Conservation (phyloP, 2,329 filamentous ascomycete species). For the Arthroderma sp. region DNA sequence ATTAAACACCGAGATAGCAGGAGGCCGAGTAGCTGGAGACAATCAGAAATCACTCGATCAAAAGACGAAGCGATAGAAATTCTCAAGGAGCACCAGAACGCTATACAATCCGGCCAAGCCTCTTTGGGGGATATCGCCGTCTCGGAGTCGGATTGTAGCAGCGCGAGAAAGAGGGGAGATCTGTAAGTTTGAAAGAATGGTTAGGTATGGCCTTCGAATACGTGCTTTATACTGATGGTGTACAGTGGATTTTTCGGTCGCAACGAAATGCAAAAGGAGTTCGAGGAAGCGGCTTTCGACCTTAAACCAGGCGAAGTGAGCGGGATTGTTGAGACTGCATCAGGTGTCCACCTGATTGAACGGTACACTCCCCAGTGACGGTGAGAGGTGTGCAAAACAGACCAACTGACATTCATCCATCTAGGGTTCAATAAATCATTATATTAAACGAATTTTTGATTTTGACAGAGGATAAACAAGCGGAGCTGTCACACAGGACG, state of each 20-base stretch:
- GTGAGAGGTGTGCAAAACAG: background rate
- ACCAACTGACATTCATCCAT: background rate
- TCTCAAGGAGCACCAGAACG: constrained; percentile 59
- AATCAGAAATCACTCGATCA: constrained; percentile 72
- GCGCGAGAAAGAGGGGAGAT: constrained; percentile 84
- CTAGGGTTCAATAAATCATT: background rate
- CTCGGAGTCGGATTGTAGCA: constrained; percentile 89
- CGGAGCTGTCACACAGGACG: no score
- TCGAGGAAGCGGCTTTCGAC: constrained; percentile 90
- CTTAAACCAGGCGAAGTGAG: constrained; percentile 79
- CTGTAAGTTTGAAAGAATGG: constrained; percentile 40
- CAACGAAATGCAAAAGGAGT: constrained; percentile 97
- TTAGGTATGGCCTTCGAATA: background rate
- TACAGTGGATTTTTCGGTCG: constrained; percentile 67
- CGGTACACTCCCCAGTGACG: constrained; percentile 41
- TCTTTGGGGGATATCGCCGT: constrained; percentile 71
- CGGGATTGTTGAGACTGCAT: constrained; percentile 77
- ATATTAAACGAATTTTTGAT: no score
- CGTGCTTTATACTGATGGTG: constrained; percentile 6
- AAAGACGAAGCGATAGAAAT: constrained; percentile 78
- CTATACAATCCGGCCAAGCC: constrained; percentile 57
- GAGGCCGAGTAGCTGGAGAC: constrained; percentile 83
- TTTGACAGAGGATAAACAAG: no score
- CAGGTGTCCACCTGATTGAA: constrained; percentile 89
- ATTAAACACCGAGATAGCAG: constrained; percentile 87